Percentiles rank a stretch among this genome's conserved stretches.
Evolutionary conservation across 163 green algal species (phyloP).

Genomic region (Trebouxia gelatinosa): DNA sequence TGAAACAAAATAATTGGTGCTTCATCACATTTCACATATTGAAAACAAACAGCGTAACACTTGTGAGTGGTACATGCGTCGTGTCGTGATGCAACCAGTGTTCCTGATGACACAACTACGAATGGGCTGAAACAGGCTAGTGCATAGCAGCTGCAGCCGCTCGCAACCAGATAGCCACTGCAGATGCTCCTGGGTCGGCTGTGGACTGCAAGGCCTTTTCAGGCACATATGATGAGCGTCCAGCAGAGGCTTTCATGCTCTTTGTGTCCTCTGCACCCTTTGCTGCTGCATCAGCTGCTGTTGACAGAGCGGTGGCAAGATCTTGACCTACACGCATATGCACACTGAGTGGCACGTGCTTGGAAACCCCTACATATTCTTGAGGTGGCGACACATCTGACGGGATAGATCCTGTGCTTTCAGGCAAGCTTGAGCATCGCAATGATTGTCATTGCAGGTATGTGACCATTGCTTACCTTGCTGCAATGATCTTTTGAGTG

Average conservation of each 20-base stretch:
- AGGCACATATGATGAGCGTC: slow-evolving; percentile 76
- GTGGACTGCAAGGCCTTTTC: slow-evolving; percentile 44
- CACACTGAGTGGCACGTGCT: not conserved
- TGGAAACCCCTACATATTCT: not conserved
- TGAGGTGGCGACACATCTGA: not conserved
- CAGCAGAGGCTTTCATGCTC: slow-evolving; percentile 65
- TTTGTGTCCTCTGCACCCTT: slow-evolving; percentile 68
- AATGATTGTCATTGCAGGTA: not conserved
- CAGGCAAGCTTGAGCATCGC: not conserved
- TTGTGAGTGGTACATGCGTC: too few relatives aligned
- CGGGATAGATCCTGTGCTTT: not conserved
- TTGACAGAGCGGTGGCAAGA: slow-evolving; percentile 29
- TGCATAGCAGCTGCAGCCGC: slow-evolving; percentile 20
- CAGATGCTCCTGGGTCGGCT: slow-evolving; percentile 76
- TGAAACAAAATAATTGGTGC: too few relatives aligned
- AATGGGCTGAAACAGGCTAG: too few relatives aligned
- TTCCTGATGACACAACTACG: too few relatives aligned
- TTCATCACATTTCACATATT: too few relatives aligned
- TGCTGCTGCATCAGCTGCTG: slow-evolving; percentile 55
- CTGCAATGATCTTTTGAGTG: slow-evolving; percentile 32
- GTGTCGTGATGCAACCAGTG: too few relatives aligned
- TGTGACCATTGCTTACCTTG: slow-evolving; percentile 11
- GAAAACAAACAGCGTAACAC: too few relatives aligned
- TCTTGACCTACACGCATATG: slow-evolving; percentile 22
- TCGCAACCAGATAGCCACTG: slow-evolving; percentile 68